Percentiles rank a stretch among this genome's conserved stretches.
Conservation (phyloP, 805 yeast species). For the Yamadazyma tumulicola region DNA sequence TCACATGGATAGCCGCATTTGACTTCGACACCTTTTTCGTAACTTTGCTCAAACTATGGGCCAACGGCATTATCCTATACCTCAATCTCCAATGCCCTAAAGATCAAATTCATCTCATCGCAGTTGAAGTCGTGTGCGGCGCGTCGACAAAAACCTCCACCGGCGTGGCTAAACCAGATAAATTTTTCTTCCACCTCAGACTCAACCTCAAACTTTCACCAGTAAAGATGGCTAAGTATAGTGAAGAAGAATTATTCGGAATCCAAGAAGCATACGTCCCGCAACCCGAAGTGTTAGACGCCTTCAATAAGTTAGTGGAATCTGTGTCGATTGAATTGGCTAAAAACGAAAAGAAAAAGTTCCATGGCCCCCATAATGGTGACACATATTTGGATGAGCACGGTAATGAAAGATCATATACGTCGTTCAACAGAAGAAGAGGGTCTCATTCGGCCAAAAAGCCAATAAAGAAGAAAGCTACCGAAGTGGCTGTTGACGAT, state of each 20-base stretch:
- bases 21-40: slow-evolving; percentile 54
- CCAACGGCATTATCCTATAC: slow-evolving; percentile 53
- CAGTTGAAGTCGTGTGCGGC: slow-evolving; percentile 5
- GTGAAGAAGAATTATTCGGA: slow-evolving; percentile 65
- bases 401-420: slow-evolving; percentile 44
- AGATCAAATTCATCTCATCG: slow-evolving; percentile 1
- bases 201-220: too few species aligned
- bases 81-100: not conserved
- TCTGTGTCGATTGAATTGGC: slow-evolving; percentile 50
- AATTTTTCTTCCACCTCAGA: too few species aligned
- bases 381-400: slow-evolving; percentile 44
- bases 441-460: slow-evolving; percentile 51
- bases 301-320: slow-evolving; percentile 64
- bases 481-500: slow-evolving; percentile 56
- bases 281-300: slow-evolving; percentile 58
- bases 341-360: slow-evolving; percentile 19
- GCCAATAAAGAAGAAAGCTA: slow-evolving; percentile 54
- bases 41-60: slow-evolving; percentile 64
- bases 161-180: too few species aligned
- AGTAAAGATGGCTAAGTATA: slow-evolving; percentile 57
- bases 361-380: slow-evolving; percentile 26
- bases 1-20: slow-evolving; percentile 69
- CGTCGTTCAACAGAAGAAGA: slow-evolving; percentile 57
- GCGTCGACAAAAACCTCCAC: too few species aligned
- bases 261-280: slow-evolving; percentile 59